A percentile compares a stretch with the other conserved stretches of the same genome.
phyloP scores from a whole-genome alignment of 768 basidiomycete genomes.

The Amanita muscaria region DNA sequence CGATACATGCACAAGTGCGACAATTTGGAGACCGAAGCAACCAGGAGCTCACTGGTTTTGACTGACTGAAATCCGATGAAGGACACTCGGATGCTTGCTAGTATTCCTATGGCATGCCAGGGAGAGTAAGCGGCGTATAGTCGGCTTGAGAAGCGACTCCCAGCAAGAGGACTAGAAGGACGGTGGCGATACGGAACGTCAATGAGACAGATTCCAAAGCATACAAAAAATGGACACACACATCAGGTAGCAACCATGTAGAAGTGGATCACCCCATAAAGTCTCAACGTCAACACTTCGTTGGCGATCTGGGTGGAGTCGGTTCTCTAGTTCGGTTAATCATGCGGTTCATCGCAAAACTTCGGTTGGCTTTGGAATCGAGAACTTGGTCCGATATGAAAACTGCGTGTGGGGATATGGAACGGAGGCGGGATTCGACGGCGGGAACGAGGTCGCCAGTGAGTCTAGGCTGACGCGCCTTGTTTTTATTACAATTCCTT shows the following conservation, averaged over 20 bases:
- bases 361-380: too few species aligned
- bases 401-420: too few species aligned
- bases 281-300: too few species aligned
- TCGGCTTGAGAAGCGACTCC: constrained; percentile 90
- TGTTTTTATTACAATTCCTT: too few species aligned
- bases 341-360: too few species aligned
- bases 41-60: constrained; percentile 92
- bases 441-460: too few species aligned
- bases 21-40: constrained; percentile 94
- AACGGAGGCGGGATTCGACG: too few species aligned
- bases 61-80: constrained; percentile 99
- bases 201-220: constrained; percentile 4
- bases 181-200: constrained; percentile 59
- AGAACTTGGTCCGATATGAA: too few species aligned
- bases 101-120: constrained; percentile 96
- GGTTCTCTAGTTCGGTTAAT: too few species aligned
- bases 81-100: constrained; percentile 98
- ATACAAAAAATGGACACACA: constrained; percentile 23
- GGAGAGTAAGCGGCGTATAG: constrained; percentile 94
- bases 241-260: constrained; percentile 99
- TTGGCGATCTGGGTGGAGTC: too few species aligned
- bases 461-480: too few species aligned
- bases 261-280: constrained; percentile 97
- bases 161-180: constrained; percentile 86
- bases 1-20: constrained; percentile 88